Base-by-base conservation (phyloP, 768 basidiomycete species). In the Obba rivulosa region DNA sequence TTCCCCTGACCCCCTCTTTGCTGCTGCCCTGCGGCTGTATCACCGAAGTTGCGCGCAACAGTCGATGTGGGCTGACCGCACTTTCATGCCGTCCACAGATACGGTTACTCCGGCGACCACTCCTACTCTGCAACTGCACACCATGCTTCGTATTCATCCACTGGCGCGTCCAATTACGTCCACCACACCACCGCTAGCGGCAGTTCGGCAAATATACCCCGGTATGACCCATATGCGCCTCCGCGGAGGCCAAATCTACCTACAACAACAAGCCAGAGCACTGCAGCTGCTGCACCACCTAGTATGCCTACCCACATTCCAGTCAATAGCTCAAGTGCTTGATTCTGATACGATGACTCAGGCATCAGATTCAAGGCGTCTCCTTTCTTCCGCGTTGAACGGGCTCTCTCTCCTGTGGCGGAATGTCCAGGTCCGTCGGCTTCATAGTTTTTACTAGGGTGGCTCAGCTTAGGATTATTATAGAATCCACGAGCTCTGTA, bases 311-410 rank as follows among this genome's bases (percentile, higher is more conserved):
- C 24, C 60, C 62, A 24, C 44, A 18, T 50, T 56, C 21, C 5
- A 24, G 45, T 46, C 34, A 18, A 41, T 45, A 21, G 41, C 42
- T 42, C 58, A 24, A 43, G 24, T 41, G 39, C 48, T 41, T 43
- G 44, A 48, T 47, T 60, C 43, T 61, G 44, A 52, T 14, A 41
- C 21, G 40, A 42, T 52, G 53, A 38, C 63, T 22, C 52, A 87
- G 88, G 62, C 18, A 80, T 92, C 38, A 80, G 78, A 41, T 92
- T 92, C 69, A 89, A 84, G 57, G 75, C 78, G 8, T 91, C 90
- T 0, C 89, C 90, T 0, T 92, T 92, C 62, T 85, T 85, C 57
- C 68, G 66, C 10, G 63, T 87, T 3, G 83, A 86, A 42, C 81
- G 87, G 56, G 59, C 71, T 4, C 79, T 89, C 10, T 87, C 86